These are phyloP conservation scores for Rubia balearica DNA, from an alignment of 305 asterid species.

Conservation along the genomic window DNA sequence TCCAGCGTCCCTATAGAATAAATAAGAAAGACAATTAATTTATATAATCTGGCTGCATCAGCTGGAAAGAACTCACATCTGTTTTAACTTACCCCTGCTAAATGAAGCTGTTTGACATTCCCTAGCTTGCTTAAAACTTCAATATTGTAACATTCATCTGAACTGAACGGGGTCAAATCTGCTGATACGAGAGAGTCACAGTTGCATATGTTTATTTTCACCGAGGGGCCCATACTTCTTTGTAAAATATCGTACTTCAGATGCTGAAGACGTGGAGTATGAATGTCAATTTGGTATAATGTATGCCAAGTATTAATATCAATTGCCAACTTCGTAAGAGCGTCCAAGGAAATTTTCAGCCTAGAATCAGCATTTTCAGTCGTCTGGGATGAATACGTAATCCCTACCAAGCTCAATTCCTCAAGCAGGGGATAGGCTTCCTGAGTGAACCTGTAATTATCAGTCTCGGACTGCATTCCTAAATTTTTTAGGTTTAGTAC, in stretches of 20 bases:
- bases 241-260: not conserved
- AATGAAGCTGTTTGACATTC: not conserved
- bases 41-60: too few relatives aligned
- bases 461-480: not conserved
- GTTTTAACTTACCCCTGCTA: not conserved
- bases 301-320: rapidly evolving
- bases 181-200: not conserved
- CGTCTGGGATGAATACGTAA: too few relatives aligned
- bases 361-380: not conserved
- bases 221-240: not conserved
- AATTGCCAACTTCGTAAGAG: not conserved
- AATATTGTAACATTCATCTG: not conserved
- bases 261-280: not conserved
- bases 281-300: not conserved
- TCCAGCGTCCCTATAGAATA: too few relatives aligned
- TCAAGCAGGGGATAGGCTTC: not conserved
- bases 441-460: too few relatives aligned
- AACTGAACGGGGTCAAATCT: not conserved
- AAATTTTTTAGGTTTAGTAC: not conserved
- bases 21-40: too few relatives aligned
- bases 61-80: not conserved
- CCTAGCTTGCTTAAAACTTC: not conserved
- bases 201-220: not conserved
- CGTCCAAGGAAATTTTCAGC: not conserved
- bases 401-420: not conserved